Conservation (phyloP, 805 yeast genomes). For the Metschnikowia proteae region DNA sequence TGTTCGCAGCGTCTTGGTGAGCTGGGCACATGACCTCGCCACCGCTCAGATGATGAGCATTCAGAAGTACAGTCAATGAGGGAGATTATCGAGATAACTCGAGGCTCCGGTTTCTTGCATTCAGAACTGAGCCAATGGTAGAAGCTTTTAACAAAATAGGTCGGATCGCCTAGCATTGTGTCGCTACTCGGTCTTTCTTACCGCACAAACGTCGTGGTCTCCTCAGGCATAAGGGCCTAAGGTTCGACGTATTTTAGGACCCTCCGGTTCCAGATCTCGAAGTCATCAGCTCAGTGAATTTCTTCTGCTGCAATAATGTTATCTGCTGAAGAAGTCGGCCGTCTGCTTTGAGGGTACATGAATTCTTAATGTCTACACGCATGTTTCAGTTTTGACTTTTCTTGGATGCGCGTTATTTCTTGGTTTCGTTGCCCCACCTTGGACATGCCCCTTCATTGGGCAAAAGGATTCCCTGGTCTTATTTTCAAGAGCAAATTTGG, state of each 20-base stretch:
- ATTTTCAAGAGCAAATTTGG: no score
- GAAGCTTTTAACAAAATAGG: not conserved
- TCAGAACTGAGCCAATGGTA: no score
- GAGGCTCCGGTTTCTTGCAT: no score
- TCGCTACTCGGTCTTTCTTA: conserved; percentile 1
- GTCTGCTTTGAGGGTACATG: no score
- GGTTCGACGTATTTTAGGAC: no score
- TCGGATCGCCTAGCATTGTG: not conserved
- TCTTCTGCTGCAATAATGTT: not conserved
- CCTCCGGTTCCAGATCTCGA: no score
- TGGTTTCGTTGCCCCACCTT: conserved; percentile 1
- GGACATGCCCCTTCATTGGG: not conserved
- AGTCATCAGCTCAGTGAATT: no score
- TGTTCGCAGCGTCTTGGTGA: conserved; percentile 1
- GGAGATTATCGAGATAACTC: no score
- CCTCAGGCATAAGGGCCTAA: not conserved
- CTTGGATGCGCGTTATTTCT: conserved; percentile 5
- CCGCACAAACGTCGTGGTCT: not conserved
- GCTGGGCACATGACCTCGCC: conserved; percentile 4
- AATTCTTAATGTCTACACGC: not conserved
- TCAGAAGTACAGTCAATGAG: not conserved
- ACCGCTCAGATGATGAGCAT: not conserved
- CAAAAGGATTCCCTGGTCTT: no score
- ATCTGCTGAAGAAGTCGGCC: no score
- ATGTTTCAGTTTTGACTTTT: not conserved